Evolutionary conservation across 192 early-diverging fungal species (phyloP).

Genomic region (Coemansia sp.): DNA sequence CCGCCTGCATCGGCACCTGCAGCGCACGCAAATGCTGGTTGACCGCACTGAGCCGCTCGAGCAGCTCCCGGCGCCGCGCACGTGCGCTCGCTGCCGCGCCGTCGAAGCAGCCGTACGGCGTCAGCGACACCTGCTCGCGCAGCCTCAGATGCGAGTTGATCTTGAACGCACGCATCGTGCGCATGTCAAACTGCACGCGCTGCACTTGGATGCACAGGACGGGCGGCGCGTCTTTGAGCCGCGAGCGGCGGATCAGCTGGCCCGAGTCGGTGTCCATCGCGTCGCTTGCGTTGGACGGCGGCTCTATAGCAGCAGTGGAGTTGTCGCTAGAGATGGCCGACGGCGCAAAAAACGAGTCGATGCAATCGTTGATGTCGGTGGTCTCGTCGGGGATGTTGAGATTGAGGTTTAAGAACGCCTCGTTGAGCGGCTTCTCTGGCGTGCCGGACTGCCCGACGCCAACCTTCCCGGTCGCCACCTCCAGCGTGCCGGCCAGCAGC

Average conservation of each 20-base stretch:
- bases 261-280: constrained; percentile 5
- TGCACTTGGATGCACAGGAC: constrained; percentile 70
- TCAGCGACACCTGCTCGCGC: constrained; percentile 60
- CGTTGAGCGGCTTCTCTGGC: constrained; percentile 7
- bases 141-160: constrained; percentile 66
- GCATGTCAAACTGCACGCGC: constrained; percentile 66
- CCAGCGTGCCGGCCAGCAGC: constrained; percentile 33
- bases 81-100: background rate
- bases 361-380: constrained; percentile 50
- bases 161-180: constrained; percentile 60
- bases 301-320: no score
- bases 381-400: constrained; percentile 23
- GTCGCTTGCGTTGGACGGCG: background rate
- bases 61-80: constrained; percentile 2
- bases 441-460: background rate
- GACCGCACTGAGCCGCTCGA: background rate
- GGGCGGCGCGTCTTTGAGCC: constrained; percentile 55
- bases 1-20: constrained; percentile 14
- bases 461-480: constrained; percentile 1
- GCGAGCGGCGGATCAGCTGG: constrained; percentile 12
- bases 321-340: constrained; percentile 3
- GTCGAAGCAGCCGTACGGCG: constrained; percentile 51
- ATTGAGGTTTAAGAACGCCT: constrained; percentile 37
- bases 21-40: constrained; percentile 6
- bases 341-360: constrained; percentile 39